phyloP scores from a whole-genome alignment of 805 yeast species.

The Scheffersomyces spartinae region DNA sequence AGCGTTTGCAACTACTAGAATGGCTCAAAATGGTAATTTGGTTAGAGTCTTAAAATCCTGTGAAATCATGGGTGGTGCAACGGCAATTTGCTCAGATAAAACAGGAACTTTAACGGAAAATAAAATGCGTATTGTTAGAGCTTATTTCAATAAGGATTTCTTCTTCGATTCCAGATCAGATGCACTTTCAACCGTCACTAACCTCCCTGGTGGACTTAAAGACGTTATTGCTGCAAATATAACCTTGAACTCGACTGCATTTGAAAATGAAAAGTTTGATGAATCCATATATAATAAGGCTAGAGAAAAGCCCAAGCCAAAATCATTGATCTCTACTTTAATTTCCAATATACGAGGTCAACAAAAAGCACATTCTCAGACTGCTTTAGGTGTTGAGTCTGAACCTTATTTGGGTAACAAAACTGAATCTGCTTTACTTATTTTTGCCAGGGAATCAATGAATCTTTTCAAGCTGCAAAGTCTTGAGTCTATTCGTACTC shows the following conservation, averaged over 20 bases:
- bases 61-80: slow-evolving; percentile 99
- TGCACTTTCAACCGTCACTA: slow-evolving; percentile 1
- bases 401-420: slow-evolving; percentile 83
- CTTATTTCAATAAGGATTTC: slow-evolving; percentile 38
- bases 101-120: slow-evolving; percentile 96
- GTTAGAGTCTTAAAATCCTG: slow-evolving; percentile 91
- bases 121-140: slow-evolving; percentile 80
- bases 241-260: slow-evolving; percentile 78
- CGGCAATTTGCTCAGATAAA: slow-evolving; percentile 93
- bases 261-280: slow-evolving; percentile 49
- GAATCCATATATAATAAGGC: slow-evolving; percentile 16
- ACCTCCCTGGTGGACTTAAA: background rate
- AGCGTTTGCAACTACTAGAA: slow-evolving; percentile 96
- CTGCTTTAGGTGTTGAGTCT: too few relatives aligned
- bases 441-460: slow-evolving; percentile 50
- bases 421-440: slow-evolving; percentile 82
- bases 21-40: slow-evolving; percentile 92
- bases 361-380: slow-evolving; percentile 3
- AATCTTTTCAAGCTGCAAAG: slow-evolving; percentile 28
- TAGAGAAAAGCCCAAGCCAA: slow-evolving; percentile 16
- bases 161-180: slow-evolving; percentile 12
- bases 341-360: too few relatives aligned
- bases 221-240: slow-evolving; percentile 39
- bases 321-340: too few relatives aligned
- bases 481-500: slow-evolving; percentile 31